Evolutionary conservation across 257 asterid genomes (phyloP), one percentile per base, ranked within the genome.

Genomic region (Solanum virginianum): DNA sequence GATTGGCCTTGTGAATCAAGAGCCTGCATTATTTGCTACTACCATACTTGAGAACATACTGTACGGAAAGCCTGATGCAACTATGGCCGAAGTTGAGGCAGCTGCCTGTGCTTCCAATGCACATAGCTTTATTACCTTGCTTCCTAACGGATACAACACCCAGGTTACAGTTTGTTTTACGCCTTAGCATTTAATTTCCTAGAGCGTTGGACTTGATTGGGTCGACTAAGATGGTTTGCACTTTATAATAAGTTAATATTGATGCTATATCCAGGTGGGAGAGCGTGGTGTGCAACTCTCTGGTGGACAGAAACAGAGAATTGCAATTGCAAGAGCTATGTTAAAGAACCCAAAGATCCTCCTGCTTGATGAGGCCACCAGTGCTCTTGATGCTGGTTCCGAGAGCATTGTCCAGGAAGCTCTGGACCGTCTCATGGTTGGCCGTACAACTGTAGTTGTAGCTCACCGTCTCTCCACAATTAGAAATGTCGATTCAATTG

Each of bases 231-330:
- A 72, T 43, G 80, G 32, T 43, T 45, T 41, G 36, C 80, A 43
- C 80, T 71, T 43, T 12, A 22, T 66, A 7, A 17, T 53, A 69
- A 69, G 53, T 17, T 39, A 69, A 20, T 59, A 59, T 12, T 59
- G 10, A 14, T 65, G 60, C 51, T n/a, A 77, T 83, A 74, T 83
- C 43, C 88, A 97, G 99, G 99, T 92, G 20, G 99, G 99, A 81
- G 99, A 97, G 90, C 99, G 98, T n/a, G 99, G 99, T 1, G 91
- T 93, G 85, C 99, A 95, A 80, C 95, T 95, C 32, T 95, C 99
- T 8, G 99, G 99, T 53, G 99, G 99, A 51, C 99, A 95, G 87
- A 95, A 95, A 89, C 99, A 95, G 92, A 94, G 98, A 88, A 89
- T 94, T 66, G 99, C 99, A 24, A 95, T 95, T 71, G 99, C 99